These are phyloP conservation scores for Entonaema liquescens DNA, from an alignment of 495 filamentous ascomycete species.

Conservation along the genomic window DNA sequence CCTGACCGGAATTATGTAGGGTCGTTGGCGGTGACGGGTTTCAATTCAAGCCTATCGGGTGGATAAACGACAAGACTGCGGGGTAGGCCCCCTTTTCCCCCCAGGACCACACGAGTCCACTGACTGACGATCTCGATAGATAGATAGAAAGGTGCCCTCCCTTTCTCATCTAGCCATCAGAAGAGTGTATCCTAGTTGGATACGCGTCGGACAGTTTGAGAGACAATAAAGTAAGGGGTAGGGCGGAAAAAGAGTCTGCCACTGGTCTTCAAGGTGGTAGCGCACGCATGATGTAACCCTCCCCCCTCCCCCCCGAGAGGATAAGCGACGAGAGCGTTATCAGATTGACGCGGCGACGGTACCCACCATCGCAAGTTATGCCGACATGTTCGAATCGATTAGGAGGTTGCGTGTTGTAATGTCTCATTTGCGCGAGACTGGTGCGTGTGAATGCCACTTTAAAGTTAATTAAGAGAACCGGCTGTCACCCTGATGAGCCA, in stretches of 20 bases:
- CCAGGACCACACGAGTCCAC: conserved; percentile 13
- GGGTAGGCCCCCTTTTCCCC: too few species aligned
- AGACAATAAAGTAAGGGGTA: conserved; percentile 15
- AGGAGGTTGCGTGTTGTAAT: background rate
- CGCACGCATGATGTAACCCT: conserved; percentile 14
- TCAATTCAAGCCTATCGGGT: conserved; percentile 32
- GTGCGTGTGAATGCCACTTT: background rate
- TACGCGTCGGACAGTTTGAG: conserved; percentile 9
- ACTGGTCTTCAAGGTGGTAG: conserved; percentile 17
- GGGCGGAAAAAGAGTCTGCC: conserved; percentile 16
- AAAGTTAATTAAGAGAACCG: background rate
- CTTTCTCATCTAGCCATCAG: conserved; percentile 15
- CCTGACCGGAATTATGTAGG: conserved; percentile 28
- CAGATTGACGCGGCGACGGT: conserved; percentile 16
- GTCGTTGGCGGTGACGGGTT: conserved; percentile 29
- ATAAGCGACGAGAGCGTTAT: conserved; percentile 13
- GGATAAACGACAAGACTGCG: conserved; percentile 26
- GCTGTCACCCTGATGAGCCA: conserved; percentile 30
- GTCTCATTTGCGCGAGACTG: conserved; percentile 4
- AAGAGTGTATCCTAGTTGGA: conserved; percentile 8
- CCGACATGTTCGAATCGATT: background rate
- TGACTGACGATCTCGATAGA: conserved; percentile 32
- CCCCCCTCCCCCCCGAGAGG: too few species aligned
- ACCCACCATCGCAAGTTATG: conserved; percentile 17
- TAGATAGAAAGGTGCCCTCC: conserved; percentile 14